phyloP scores from a whole-genome alignment of 1,139 yeast genomes.

The Yamadazyma conglobata region DNA sequence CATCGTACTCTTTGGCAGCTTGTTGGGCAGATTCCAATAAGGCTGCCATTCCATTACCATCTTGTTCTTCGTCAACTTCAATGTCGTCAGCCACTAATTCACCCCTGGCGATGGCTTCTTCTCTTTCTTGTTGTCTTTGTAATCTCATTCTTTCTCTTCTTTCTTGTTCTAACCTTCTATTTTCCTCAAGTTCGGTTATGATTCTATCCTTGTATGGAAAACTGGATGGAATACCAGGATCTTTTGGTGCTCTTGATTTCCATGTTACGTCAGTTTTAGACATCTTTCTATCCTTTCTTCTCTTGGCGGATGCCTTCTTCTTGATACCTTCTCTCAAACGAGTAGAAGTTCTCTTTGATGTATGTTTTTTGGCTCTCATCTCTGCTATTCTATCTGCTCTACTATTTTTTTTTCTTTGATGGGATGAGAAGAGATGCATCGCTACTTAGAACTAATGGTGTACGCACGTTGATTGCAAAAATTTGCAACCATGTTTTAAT shows the following conservation, averaged over 20 bases:
- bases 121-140: constrained; percentile 45
- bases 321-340: constrained; percentile 94
- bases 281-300: constrained; percentile 75
- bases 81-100: constrained; percentile 36
- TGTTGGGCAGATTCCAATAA: constrained; percentile 83
- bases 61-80: constrained; percentile 40
- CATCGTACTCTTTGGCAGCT: constrained; percentile 72
- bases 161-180: constrained; percentile 60
- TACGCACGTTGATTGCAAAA: not conserved
- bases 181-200: constrained; percentile 74
- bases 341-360: constrained; percentile 83
- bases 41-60: constrained; percentile 72
- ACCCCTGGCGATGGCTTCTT: constrained; percentile 45
- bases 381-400: constrained; percentile 1
- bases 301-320: constrained; percentile 91
- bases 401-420: constrained; percentile 3
- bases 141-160: constrained; percentile 50
- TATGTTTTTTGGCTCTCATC: constrained; percentile 62
- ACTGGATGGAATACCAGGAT: constrained; percentile 90
- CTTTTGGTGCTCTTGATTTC: constrained; percentile 80
- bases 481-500: not conserved
- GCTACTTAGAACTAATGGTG: too few relatives aligned
- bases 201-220: constrained; percentile 91
- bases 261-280: constrained; percentile 91
- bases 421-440: constrained; percentile 5